Base-by-base conservation (phyloP, 495 filamentous ascomycete genomes). In the Tuber magnatum region DNA sequence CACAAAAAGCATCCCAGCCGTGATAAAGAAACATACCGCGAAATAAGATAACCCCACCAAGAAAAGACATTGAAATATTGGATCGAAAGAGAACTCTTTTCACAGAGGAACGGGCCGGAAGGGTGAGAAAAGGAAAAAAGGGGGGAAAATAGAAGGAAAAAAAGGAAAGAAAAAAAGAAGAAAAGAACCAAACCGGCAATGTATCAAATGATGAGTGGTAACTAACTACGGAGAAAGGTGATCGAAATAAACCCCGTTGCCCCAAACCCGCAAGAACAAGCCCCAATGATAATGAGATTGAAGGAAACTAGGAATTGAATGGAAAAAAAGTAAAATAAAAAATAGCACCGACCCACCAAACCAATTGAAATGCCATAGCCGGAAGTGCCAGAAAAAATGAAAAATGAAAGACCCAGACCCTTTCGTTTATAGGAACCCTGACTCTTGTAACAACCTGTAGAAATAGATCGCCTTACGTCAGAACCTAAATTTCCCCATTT, bases 361-460 rank as follows among this genome's bases (percentile, higher is more conserved):
- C 77, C 72, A 76, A 79, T 40, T 51, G 72, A 75, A 68, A 73
- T 74, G 44, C 44, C 69, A 79, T 80, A 22, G 70, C 70, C 78
- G 70, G 39, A 79, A 46, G 75, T 68, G 71, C 65, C 69, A 80
- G 51, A 80, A 74, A 56, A 42, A 65, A 70, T 44, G 41, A 48
- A 76, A 68, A 48, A 80, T 40, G 68, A 80, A 80, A 73, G 51
- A 80, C n/a, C 65, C 71, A 73, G 68, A 40, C 48, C 40, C 39
- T 71, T 44, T 77, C 56, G 48, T 78, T 87, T 88, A 92, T 83
- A 92, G 85, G 86, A 92, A 92, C 81, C 90, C 90, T 76, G 90
- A 92, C 85, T 92, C 90, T 76, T 90, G 90, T 70, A 92, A 86
- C 77, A 92, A 86, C 85, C 90, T 92, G 86, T 84, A 84, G 71